Conservation (phyloP, 352 stramenopile species). For the Phytopythium boreale region DNA sequence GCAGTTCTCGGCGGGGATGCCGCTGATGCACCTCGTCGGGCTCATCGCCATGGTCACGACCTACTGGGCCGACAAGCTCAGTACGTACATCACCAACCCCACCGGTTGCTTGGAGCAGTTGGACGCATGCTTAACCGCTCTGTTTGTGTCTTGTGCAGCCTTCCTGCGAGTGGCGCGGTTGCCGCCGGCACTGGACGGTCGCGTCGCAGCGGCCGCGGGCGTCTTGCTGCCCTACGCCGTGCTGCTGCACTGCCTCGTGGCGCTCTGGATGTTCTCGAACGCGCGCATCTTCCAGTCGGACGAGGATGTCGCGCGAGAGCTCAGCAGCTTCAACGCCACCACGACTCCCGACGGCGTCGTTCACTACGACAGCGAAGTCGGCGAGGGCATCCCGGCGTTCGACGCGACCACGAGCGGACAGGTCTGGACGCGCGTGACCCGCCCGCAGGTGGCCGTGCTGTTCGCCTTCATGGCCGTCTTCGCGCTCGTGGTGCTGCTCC, state of each 20-base stretch:
- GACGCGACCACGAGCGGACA: conserved; percentile 32
- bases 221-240: conserved; percentile 73
- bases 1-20: conserved; percentile 81
- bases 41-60: conserved; percentile 73
- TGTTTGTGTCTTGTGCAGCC: conserved; percentile 6
- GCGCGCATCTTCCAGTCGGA: conserved; percentile 76
- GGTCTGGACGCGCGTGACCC: conserved; percentile 58
- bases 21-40: conserved; percentile 69
- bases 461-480: conserved; percentile 67
- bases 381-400: conserved; percentile 64
- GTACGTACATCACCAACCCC: conserved; percentile 26
- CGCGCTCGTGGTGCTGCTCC: conserved; percentile 44
- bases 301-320: conserved; percentile 17
- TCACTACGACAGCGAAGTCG: conserved; percentile 12
- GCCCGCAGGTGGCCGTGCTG: conserved; percentile 70
- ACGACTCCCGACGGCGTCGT: conserved; percentile 1
- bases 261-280: conserved; percentile 89
- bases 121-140: background rate
- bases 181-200: conserved; percentile 68
- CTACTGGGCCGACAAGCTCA: conserved; percentile 88
- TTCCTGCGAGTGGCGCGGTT: conserved; percentile 74
- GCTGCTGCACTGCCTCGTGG: conserved; percentile 65
- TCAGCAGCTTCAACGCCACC: conserved; percentile 11
- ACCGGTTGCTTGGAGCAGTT: background rate
- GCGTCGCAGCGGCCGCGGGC: conserved; percentile 53